Percentiles rank a stretch among this genome's conserved stretches.
Conservation (phyloP, 2,329 filamentous ascomycete species). For the Monosporascus sp. region DNA sequence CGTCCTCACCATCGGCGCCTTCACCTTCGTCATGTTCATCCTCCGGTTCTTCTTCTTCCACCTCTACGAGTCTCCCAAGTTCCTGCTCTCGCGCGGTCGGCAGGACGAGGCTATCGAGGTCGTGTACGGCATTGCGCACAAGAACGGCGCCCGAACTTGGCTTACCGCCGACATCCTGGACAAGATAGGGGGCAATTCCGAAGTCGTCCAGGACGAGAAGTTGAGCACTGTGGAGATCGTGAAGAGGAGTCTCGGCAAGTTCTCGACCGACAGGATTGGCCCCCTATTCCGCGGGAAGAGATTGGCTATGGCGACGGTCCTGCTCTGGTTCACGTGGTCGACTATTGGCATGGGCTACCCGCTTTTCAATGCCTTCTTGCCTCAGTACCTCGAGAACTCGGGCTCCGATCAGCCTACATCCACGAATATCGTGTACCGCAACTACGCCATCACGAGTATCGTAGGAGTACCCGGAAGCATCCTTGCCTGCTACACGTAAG, state of each 20-base stretch:
- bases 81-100: slow-evolving; percentile 36
- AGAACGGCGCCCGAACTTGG: slow-evolving; percentile 27
- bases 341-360: slow-evolving; percentile 54
- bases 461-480: slow-evolving; percentile 35
- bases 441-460: slow-evolving; percentile 26
- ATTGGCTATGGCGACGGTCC: slow-evolving; percentile 45
- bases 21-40: slow-evolving; percentile 38
- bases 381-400: slow-evolving; percentile 21
- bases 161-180: slow-evolving; percentile 33
- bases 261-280: slow-evolving; percentile 45
- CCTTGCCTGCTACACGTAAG: slow-evolving; percentile 31
- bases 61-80: slow-evolving; percentile 44
- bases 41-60: slow-evolving; percentile 41
- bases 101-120: slow-evolving; percentile 43
- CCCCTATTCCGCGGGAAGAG: slow-evolving; percentile 49
- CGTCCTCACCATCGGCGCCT: slow-evolving; percentile 37
- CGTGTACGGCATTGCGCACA: slow-evolving; percentile 41
- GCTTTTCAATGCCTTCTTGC: slow-evolving; percentile 47
- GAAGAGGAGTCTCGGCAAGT: slow-evolving; percentile 45
- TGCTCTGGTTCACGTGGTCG: slow-evolving; percentile 52
- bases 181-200: slow-evolving; percentile 12
- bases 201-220: slow-evolving; percentile 14
- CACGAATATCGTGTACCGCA: slow-evolving; percentile 31
- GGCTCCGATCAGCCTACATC: slow-evolving; percentile 21
- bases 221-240: slow-evolving; percentile 19